Base-by-base conservation (phyloP, 805 yeast species). In the Metschnikowia matae region DNA sequence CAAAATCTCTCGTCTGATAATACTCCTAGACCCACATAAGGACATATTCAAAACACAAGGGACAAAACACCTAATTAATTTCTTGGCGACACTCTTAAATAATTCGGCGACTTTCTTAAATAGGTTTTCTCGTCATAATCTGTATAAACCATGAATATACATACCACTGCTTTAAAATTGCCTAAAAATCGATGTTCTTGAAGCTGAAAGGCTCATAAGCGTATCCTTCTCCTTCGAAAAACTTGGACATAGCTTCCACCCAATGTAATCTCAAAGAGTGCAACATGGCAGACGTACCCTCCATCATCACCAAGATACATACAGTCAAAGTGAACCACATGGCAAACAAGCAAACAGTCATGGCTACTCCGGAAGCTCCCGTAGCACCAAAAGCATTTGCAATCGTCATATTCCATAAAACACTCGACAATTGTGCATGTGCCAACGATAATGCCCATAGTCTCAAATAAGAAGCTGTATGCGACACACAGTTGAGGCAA, bases 271-370 rank as follows among this genome's bases (percentile, higher is more conserved):
- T 79, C 60, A 85, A 75, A 14, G 87, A 80, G 64, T 85, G 91
- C 61, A 85, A 72, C 91, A 85, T 85, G 18, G 90, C 90, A n/a
- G 89, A 83, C 0, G 90, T 85, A 50, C 91, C 91, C 68, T 85
- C 91, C 91, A 85, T 85, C 44, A 83, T 73, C 44, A 85, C 90
- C 62, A 85, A 70, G 39, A 85, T 82, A 57, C 82, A 77, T 36
- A 83, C 84, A 0, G 90, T 84, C 57, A 85, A 71, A 6, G 79
- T 77, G 65, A 85, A 85, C 91, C 91, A 85, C 81, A 85, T 78
- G 31, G 82, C 87, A 69, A 85, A 85, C 48, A 85, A 66, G 26
- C 80, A 64, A 17, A 84, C 82, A 1, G 83, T 78, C 78, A 78
- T 77, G 37, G 80, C 50, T 6, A 82, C 79, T 7, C 89, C 89